Percentiles rank a stretch among this genome's conserved stretches.
phyloP scores from a whole-genome alignment of 345 rosid species.

The Aquilaria sinensis region DNA sequence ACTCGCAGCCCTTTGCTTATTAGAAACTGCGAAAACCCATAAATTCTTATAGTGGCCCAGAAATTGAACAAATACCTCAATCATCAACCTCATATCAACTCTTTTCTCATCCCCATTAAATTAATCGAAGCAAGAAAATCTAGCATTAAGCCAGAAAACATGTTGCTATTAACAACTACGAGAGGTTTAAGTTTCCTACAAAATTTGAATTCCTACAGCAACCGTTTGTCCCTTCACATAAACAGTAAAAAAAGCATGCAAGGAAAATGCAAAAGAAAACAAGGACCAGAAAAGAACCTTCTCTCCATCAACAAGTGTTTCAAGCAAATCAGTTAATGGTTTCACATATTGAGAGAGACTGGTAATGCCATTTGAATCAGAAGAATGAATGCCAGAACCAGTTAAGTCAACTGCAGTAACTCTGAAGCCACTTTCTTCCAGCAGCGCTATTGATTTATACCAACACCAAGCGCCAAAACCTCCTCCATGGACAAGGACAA shows the following conservation, averaged over 20 bases:
- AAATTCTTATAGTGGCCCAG: no score
- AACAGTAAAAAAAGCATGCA: slow-evolving; percentile 7
- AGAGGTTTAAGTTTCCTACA: neutral
- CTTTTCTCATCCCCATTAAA: neutral
- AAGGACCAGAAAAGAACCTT: slow-evolving; percentile 44
- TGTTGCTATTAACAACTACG: neutral
- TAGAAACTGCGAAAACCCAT: no score
- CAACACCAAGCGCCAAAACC: slow-evolving; percentile 99
- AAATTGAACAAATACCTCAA: neutral
- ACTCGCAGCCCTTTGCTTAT: no score
- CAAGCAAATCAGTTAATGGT: slow-evolving; percentile 76
- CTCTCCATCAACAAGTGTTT: slow-evolving; percentile 58
- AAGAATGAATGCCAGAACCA: slow-evolving; percentile 88
- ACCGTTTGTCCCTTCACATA: neutral
- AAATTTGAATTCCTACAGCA: neutral
- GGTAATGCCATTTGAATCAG: slow-evolving; percentile 52
- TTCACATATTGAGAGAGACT: slow-evolving; percentile 80
- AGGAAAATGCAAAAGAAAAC: slow-evolving; percentile 5
- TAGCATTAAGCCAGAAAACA: slow-evolving; percentile 4
- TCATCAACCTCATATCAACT: neutral
- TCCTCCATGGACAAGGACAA: slow-evolving; percentile 93
- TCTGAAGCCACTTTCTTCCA: slow-evolving; percentile 82
- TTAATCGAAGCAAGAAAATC: neutral
- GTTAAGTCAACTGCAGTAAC: slow-evolving; percentile 89
- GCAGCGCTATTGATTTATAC: slow-evolving; percentile 92